Base-by-base conservation (phyloP, 2,329 filamentous ascomycete genomes). In the Ceratocystis alfenasii region DNA sequence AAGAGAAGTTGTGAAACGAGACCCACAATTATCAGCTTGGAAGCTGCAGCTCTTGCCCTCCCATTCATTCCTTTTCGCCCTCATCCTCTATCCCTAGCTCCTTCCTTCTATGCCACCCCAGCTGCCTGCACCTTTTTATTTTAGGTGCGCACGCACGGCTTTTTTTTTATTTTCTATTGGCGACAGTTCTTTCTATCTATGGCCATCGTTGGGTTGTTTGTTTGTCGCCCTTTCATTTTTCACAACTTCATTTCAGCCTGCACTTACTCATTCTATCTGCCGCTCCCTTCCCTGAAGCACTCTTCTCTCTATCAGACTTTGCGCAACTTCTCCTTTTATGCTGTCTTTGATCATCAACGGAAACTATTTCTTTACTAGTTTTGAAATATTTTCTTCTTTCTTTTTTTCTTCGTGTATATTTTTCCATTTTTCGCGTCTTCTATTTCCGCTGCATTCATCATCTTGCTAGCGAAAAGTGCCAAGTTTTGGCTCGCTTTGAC, bases 381-480 rank as follows among this genome's bases (percentile, higher is more conserved):
- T 44, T 57, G 48, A 17, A 10, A 25, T 46, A 36, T n/a, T 30
- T 33, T 59, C 12, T 36, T 55, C 44, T 55, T 55, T 22, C 22
- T 33, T 46, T 46, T 59, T 20, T 30, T 25, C 20, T 36, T 30
- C 17, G 30, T 59, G 30, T 59, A 59, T 36, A n/a, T 30, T 62
- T 62, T 62, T 44, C 66, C 62, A 66, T 68, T 61, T 15, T 53
- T 53, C 48, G 48, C 48, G 48, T 53, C 68, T 65, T 69, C 65
- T 61, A 66, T 61, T 63, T 63, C 53, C 63, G 62, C 48, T 62
- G 45, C 65, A 63, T 64, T 59, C 55, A 36, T 59, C 55, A 25
- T 30, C 55, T 59, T 59, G 55, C 33, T n/a, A 20, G 55, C 55
- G 17, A 59, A 59, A 59, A 36, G 25, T n/a, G 55, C 17, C 20